Evolutionary conservation across 1,139 yeast species (phyloP).

Genomic region (Waltiozyma sp.): DNA sequence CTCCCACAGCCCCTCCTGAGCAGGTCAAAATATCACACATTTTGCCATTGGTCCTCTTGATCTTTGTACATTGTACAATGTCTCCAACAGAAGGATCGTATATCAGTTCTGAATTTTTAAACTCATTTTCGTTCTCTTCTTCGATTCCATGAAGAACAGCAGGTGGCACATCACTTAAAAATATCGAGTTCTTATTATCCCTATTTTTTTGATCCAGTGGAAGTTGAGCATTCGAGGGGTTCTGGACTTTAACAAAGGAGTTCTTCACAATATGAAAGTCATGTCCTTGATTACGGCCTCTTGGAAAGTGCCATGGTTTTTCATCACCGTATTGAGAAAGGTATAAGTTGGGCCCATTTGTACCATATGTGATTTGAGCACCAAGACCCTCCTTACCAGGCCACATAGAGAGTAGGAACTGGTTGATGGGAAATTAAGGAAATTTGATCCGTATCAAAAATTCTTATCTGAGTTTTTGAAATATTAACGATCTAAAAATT

Average conservation of each 20-base stretch:
- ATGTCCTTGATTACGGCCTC: constrained; percentile 18
- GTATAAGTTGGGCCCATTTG: background rate
- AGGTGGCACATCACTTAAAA: constrained; percentile 1
- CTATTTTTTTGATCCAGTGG: background rate
- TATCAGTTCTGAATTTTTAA: constrained; percentile 22
- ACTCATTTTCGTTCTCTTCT: constrained; percentile 17
- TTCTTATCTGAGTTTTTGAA: too few species aligned
- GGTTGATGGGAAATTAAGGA: background rate
- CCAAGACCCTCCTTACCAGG: background rate
- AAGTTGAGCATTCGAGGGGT: background rate
- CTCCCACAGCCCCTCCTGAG: constrained; percentile 26
- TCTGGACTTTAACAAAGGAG: constrained; percentile 7
- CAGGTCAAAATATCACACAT: constrained; percentile 20
- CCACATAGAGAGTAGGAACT: background rate
- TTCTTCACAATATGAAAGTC: constrained; percentile 14
- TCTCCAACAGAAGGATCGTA: constrained; percentile 31
- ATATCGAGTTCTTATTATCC: background rate
- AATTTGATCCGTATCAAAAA: too few species aligned
- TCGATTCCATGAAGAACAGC: constrained; percentile 1
- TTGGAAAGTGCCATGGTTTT: constrained; percentile 21
- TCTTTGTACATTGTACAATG: constrained; percentile 5
- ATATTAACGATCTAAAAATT: too few species aligned
- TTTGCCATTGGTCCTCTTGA: background rate
- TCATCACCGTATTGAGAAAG: constrained; percentile 10
- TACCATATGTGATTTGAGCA: background rate